These are phyloP conservation scores for Globisporangium cederbergense DNA, from an alignment of 352 stramenopile species.

Conservation along the genomic window DNA sequence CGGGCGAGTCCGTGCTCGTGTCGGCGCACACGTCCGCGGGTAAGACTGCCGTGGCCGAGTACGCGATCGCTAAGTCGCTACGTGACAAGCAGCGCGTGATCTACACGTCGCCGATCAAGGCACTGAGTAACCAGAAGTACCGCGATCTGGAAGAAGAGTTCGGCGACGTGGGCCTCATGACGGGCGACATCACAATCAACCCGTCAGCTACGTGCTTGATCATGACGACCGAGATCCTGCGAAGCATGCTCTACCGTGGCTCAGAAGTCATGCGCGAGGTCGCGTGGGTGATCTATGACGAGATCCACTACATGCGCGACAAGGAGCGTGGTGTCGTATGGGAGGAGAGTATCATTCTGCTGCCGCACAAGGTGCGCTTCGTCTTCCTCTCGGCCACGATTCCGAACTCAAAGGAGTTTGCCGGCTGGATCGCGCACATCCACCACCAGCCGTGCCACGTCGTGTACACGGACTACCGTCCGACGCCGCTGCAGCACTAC, in stretches of 20 bases:
- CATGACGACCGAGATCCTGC: constrained; percentile 98
- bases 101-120: constrained; percentile 99
- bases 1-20: constrained; percentile 97
- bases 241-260: constrained; percentile 98
- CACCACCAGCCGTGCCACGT: constrained; percentile 99
- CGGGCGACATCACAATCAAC: constrained; percentile 99
- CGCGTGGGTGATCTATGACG: constrained; percentile 99
- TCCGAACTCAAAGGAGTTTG: constrained; percentile 97
- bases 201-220: constrained; percentile 97
- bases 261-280: constrained; percentile 98
- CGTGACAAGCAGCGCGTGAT: constrained; percentile 92
- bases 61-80: constrained; percentile 98
- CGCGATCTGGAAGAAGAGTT: constrained; percentile 95
- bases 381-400: constrained; percentile 99
- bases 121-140: constrained; percentile 99
- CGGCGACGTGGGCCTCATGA: constrained; percentile 98
- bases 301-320: constrained; percentile 99
- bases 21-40: constrained; percentile 98
- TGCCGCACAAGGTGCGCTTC: constrained; percentile 98
- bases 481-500: constrained; percentile 98
- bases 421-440: constrained; percentile 97
- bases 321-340: constrained; percentile 97
- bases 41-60: constrained; percentile 97
- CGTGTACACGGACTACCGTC: constrained; percentile 99
- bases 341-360: constrained; percentile 99